Conservation (phyloP, 305 asterid species). For the Fraxinus ornus region DNA sequence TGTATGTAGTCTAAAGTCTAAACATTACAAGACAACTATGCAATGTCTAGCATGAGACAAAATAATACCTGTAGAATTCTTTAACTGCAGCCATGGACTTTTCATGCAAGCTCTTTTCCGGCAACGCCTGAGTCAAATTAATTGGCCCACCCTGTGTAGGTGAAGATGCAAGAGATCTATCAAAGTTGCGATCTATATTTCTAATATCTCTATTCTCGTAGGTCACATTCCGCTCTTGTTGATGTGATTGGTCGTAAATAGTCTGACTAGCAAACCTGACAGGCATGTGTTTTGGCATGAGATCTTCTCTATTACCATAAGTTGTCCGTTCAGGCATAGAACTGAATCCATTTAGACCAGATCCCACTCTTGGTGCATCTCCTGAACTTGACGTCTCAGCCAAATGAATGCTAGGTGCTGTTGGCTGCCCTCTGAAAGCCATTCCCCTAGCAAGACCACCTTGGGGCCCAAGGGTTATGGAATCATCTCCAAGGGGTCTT, state of each 20-base stretch:
- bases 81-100: constrained; percentile 70
- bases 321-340: constrained; percentile 51
- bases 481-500: constrained; percentile 44
- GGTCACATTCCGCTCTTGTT: constrained; percentile 33
- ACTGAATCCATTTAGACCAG: constrained; percentile 63
- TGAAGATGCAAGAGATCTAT: constrained; percentile 46
- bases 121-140: constrained; percentile 29
- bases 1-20: constrained; percentile 14
- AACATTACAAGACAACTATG: constrained; percentile 7
- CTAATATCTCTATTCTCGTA: constrained; percentile 52
- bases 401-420: constrained; percentile 38
- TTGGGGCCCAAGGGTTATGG: constrained; percentile 88
- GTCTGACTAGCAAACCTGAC: constrained; percentile 49
- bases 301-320: constrained; percentile 64
- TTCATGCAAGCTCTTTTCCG: constrained; percentile 57
- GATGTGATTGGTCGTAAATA: constrained; percentile 41
- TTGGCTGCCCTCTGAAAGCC: constrained; percentile 78
- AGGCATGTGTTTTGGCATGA: constrained; percentile 45
- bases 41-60: not conserved
- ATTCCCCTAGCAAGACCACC: constrained; percentile 95
- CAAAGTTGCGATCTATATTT: constrained; percentile 45
- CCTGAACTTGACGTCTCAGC: constrained; percentile 44
- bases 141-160: constrained; percentile 45
- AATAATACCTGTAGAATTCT: constrained; percentile 80
- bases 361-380: constrained; percentile 50